Conservation (phyloP, 2,329 filamentous ascomycete species). For the Diplodia mutila region DNA sequence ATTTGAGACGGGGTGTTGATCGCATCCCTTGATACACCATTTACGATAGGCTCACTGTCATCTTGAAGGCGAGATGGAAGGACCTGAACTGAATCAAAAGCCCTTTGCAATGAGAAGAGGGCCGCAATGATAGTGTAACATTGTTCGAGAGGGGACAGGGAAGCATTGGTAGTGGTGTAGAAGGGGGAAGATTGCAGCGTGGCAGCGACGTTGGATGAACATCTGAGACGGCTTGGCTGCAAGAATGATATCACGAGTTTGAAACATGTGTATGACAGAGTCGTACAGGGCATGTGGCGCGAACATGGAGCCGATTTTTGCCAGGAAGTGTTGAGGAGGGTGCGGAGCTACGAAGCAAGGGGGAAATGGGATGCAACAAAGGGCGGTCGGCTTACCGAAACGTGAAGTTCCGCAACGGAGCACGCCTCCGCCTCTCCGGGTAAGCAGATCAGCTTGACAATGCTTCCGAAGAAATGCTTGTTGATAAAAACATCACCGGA, state of each 20-base stretch:
- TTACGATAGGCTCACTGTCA: neutral
- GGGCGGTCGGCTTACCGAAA: neutral
- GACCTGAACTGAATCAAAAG: neutral
- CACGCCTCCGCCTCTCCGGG: neutral
- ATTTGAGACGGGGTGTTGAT: neutral
- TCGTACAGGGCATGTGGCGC: neutral
- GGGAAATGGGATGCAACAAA: neutral
- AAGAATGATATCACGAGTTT: neutral
- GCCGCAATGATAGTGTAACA: neutral
- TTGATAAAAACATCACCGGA: neutral
- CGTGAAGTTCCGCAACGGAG: neutral
- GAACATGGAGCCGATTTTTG: neutral
- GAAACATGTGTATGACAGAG: neutral
- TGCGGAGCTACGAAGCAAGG: neutral
- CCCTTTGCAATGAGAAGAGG: neutral
- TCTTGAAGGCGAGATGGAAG: neutral
- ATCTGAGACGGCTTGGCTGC: neutral
- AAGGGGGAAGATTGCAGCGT: neutral
- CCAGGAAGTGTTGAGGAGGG: neutral
- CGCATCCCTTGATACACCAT: neutral
- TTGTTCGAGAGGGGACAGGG: neutral
- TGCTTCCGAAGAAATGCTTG: neutral
- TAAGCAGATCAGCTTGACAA: neutral
- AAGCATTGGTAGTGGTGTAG: neutral
- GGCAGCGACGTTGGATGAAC: neutral